Evolutionary conservation across 345 rosid genomes (phyloP).

Genomic region (Salix suchowensis): DNA sequence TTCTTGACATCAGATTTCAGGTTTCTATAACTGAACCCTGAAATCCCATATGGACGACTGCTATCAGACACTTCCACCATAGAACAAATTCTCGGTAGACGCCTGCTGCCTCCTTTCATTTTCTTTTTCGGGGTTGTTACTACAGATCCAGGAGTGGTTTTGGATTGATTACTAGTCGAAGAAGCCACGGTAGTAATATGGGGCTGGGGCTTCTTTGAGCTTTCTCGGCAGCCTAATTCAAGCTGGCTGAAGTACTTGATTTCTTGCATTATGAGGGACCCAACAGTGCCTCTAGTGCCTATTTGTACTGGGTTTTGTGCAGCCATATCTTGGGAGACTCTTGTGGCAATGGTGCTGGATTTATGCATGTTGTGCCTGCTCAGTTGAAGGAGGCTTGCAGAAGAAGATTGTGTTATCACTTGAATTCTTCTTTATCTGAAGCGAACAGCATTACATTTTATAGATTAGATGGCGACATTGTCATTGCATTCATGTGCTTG

Average conservation of each 20-base stretch:
- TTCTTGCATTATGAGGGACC: conserved; percentile 53
- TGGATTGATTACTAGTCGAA: conserved; percentile 25
- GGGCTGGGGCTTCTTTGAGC: conserved; percentile 29
- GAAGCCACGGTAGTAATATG: conserved; percentile 15
- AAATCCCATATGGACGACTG: conserved; percentile 30
- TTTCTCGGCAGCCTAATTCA: conserved; percentile 28
- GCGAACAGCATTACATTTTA: conserved; percentile 18
- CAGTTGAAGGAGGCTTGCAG: conserved; percentile 23
- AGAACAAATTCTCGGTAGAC: conserved; percentile 51
- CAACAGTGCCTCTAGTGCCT: conserved; percentile 58
- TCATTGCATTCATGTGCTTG: conserved; percentile 48
- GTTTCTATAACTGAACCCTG: conserved; percentile 44
- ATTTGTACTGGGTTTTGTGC: conserved; percentile 39
- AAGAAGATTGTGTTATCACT: conserved; percentile 23
- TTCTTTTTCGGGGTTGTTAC: conserved; percentile 42
- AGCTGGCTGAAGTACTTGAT: conserved; percentile 46
- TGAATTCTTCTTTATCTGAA: conserved; percentile 42
- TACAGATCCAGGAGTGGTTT: conserved; percentile 22
- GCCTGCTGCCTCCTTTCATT: conserved; percentile 41
- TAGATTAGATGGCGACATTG: conserved; percentile 17
- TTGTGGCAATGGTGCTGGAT: conserved; percentile 16
- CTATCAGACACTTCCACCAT: conserved; percentile 51
- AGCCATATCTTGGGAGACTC: conserved; percentile 24
- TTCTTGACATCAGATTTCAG: conserved; percentile 52
- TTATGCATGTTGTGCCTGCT: conserved; percentile 26